Base-by-base conservation (phyloP, 495 filamentous ascomycete genomes). In the Hypomontagnella submonticulosa region DNA sequence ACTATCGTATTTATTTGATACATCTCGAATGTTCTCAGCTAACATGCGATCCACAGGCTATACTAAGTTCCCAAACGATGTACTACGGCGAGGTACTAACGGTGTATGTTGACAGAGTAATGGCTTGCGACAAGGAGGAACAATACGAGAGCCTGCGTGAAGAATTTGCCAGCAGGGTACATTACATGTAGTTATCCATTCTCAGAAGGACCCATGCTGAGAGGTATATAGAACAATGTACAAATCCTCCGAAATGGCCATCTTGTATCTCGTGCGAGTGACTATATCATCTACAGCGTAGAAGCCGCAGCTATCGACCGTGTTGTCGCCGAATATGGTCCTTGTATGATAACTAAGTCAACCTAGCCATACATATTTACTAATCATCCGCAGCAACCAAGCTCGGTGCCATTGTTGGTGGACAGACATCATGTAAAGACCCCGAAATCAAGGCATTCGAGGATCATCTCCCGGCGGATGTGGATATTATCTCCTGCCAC, bases 241-340 rank as follows among this genome's bases (percentile, higher is more conserved):
- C 77, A 86, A 70, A 92, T 99, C 73, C 86, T 91, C 61, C 85
- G 85, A 72, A 96, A 97, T 86, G 96, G 96, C 58, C 93, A 97
- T 81, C 86, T 94, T 77, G 93, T 99, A 66, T 96, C 94, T 58
- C 87, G 96, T 74, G 84, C 87, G 74, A 96, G 93, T 85, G 93
- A 97, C 83, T 97, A 91, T 73, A 97, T 97, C 76, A 89, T 98
- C 73, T 99, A 99, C 84, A 94, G 89, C 76, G 95, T 99, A 74
- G 94, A 97, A 77, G 95, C 95, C 40, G 92, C 93, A 55, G 84
- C 87, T 47, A 95, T 99, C 73, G 90, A 90, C 72, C 85, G 83
- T 59, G 89, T 97, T 63, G 94, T 96, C 55, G 89, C 86, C 43
- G 76, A 88, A 60, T 99, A 90, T 76, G 95, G 92, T 61, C 92